These are phyloP conservation scores for Helotiales sp. DNA, from an alignment of 2,329 filamentous ascomycete species.

Conservation along the genomic window DNA sequence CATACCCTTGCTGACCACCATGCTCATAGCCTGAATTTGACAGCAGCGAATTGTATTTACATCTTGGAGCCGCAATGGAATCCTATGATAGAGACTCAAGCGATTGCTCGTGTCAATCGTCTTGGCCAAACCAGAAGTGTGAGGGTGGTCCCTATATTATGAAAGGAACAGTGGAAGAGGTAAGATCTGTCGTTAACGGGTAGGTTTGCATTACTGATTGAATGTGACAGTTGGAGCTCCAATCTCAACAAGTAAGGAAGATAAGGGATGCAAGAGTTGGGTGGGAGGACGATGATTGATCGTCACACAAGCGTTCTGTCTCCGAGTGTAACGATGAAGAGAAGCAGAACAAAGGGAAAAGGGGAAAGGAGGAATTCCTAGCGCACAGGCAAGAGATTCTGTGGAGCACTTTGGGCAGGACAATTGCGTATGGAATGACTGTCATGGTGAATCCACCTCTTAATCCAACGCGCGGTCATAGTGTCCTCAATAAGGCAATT, in stretches of 20 bases:
- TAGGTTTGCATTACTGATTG: not conserved
- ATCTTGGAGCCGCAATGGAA: slow-evolving; percentile 29
- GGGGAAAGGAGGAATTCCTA: slow-evolving; percentile 42
- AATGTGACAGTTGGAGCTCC: slow-evolving; percentile 4
- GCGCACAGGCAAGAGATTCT: slow-evolving; percentile 41
- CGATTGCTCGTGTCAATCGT: slow-evolving; percentile 18
- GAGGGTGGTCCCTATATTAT: slow-evolving; percentile 22
- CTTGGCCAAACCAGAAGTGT: slow-evolving; percentile 23
- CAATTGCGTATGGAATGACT: slow-evolving; percentile 46
- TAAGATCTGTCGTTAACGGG: slow-evolving; percentile 1
- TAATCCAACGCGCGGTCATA: slow-evolving; percentile 48
- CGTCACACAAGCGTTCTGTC: no score
- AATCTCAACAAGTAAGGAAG: slow-evolving; percentile 13
- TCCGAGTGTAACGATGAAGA: slow-evolving; percentile 36
- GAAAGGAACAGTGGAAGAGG: slow-evolving; percentile 25
- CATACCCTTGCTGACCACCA: not conserved
- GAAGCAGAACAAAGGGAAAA: slow-evolving; percentile 40
- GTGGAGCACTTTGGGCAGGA: slow-evolving; percentile 38
- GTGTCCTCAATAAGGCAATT: slow-evolving; percentile 55
- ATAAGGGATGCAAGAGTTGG: slow-evolving; percentile 13
- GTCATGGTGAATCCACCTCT: slow-evolving; percentile 46
- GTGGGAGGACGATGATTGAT: slow-evolving; percentile 4
- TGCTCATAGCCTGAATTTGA: slow-evolving; percentile 15
- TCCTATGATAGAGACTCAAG: slow-evolving; percentile 23
- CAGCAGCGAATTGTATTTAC: slow-evolving; percentile 24